A percentile compares a stretch with the other conserved stretches of the same genome.
Conservation (phyloP, 2,329 filamentous ascomycete species). For the Fusarium ambrosium region DNA sequence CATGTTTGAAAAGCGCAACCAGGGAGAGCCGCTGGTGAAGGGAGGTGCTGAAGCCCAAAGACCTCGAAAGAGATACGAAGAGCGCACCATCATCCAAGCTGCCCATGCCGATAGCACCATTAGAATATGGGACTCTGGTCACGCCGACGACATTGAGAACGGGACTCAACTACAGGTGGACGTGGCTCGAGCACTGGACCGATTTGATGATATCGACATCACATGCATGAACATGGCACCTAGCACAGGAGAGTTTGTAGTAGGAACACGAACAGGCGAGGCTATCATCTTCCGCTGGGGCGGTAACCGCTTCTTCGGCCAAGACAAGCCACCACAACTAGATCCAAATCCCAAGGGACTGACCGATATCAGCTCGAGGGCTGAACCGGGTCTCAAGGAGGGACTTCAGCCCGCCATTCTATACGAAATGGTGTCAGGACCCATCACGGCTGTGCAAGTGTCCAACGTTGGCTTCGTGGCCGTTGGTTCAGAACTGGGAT, state of each 20-base stretch:
- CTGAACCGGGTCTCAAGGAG: constrained; percentile 80
- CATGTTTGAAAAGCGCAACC: constrained; percentile 85
- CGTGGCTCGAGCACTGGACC: constrained; percentile 82
- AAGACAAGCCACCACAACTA: constrained; percentile 64
- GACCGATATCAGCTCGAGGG: constrained; percentile 79
- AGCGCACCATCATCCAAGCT: constrained; percentile 86
- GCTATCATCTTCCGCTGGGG: constrained; percentile 90
- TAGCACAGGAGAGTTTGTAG: constrained; percentile 86
- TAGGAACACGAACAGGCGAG: constrained; percentile 86
- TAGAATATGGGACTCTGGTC: constrained; percentile 92
- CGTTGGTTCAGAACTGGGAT: constrained; percentile 86
- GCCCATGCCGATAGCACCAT: constrained; percentile 92
- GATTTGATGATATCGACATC: constrained; percentile 82
- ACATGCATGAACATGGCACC: constrained; percentile 84
- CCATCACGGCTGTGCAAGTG: constrained; percentile 82
- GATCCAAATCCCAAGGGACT: constrained; percentile 77
- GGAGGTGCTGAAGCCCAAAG: constrained; percentile 82
- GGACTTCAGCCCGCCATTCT: constrained; percentile 85
- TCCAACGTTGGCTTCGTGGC: constrained; percentile 96
- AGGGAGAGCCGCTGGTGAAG: constrained; percentile 81
- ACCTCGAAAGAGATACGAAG: constrained; percentile 82
- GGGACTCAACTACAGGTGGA: constrained; percentile 85
- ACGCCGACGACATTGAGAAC: constrained; percentile 95
- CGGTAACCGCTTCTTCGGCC: constrained; percentile 79
- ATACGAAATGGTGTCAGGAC: constrained; percentile 85